Percentiles rank a stretch among this genome's conserved stretches.
phyloP scores from a whole-genome alignment of 257 asterid species.

The Thymus quinquecostatus region DNA sequence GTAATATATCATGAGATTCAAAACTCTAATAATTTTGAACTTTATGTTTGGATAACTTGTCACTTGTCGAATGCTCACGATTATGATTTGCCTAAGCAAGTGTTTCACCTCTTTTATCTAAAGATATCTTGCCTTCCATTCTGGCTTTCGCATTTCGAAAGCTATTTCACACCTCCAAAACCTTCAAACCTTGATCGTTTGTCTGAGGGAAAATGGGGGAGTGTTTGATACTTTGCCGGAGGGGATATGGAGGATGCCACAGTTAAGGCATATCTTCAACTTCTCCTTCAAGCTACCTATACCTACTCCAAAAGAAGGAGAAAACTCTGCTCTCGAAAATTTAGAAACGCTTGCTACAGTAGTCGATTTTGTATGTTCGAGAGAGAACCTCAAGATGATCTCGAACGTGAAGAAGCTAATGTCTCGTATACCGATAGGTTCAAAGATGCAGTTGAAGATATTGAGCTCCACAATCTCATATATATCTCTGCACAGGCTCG shows the following conservation, averaged over 20 bases:
- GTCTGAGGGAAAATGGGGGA: not conserved
- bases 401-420: not conserved
- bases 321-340: not conserved
- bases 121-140: conserved; percentile 7
- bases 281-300: not conserved
- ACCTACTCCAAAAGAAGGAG: not conserved
- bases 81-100: not conserved
- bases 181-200: conserved; percentile 13
- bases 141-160: not conserved
- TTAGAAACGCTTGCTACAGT: not conserved
- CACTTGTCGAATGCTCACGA: not conserved
- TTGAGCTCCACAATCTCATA: conserved; percentile 8
- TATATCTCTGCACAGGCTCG: not conserved
- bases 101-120: not conserved
- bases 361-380: not conserved
- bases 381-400: no score
- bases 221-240: not conserved
- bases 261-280: not conserved
- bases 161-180: conserved; percentile 1
- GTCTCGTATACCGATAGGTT: not conserved
- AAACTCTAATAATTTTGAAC: no score
- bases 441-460: not conserved
- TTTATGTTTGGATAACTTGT: no score
- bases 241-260: conserved; percentile 6
- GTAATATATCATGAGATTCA: no score